Conservation (phyloP, 2,329 filamentous ascomycete species). For the Ophiostoma tasmaniense region DNA sequence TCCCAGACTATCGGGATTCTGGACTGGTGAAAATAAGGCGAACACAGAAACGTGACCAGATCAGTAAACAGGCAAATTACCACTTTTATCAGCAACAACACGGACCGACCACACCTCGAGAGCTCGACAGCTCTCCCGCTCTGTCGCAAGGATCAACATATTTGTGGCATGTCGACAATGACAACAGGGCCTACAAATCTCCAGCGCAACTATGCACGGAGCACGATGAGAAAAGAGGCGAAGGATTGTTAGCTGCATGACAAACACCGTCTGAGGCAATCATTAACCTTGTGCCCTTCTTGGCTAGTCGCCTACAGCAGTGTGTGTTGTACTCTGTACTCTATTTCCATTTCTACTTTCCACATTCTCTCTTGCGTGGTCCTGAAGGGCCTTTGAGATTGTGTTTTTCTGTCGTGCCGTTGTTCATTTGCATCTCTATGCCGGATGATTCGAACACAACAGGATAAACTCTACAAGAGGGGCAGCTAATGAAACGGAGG, state of each 20-base stretch:
- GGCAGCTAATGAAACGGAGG: conserved; percentile 1
- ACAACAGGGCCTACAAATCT: neutral
- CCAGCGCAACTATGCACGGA: no score
- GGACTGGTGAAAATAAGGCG: neutral
- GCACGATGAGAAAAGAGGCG: neutral
- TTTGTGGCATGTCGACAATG: neutral
- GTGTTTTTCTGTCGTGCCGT: neutral
- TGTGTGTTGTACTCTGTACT: neutral
- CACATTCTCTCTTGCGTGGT: neutral
- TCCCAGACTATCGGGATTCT: conserved; percentile 15
- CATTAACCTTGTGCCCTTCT: neutral
- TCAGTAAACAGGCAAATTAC: neutral
- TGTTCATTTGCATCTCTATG: neutral
- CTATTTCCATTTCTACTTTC: neutral
- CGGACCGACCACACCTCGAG: neutral
- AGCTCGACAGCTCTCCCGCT: neutral
- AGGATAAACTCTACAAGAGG: neutral
- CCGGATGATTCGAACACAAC: neutral
- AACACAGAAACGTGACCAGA: neutral
- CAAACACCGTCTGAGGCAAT: neutral
- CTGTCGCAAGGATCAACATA: neutral
- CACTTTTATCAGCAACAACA: neutral
- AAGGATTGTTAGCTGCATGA: conserved; percentile 1
- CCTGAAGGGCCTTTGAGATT: neutral
- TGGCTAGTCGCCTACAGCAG: neutral